Evolutionary conservation across 306 rosid genomes (phyloP).

Genomic region (Prunus kanzakura): DNA sequence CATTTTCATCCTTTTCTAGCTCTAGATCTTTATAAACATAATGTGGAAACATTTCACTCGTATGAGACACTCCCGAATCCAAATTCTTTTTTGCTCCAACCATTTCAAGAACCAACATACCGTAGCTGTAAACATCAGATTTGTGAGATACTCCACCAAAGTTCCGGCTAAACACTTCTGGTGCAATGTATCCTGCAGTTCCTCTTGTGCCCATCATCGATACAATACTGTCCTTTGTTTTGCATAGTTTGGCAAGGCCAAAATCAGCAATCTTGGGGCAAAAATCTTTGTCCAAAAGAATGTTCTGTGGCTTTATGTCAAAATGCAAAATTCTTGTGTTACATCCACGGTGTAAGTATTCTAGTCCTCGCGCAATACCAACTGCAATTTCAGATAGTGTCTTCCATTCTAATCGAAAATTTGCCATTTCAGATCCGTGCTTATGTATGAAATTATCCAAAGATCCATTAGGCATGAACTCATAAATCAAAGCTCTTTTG

Average conservation of each 20-base stretch:
- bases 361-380: not conserved
- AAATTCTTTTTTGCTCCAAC: slow-evolving; percentile 3
- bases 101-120: slow-evolving; percentile 20
- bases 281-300: slow-evolving; percentile 6
- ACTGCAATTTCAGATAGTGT: too few species aligned
- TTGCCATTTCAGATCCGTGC: too few species aligned
- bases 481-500: too few species aligned
- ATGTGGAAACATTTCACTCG: not conserved
- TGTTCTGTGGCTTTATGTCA: slow-evolving; percentile 23
- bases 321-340: slow-evolving; percentile 37
- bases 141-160: slow-evolving; percentile 17
- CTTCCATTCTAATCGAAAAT: too few species aligned
- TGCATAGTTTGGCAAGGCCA: not conserved
- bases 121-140: slow-evolving; percentile 21
- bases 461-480: not conserved
- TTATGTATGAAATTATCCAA: too few species aligned
- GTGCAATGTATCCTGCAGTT: slow-evolving; percentile 17
- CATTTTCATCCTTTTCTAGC: not conserved
- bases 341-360: slow-evolving; percentile 42
- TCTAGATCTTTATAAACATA: not conserved
- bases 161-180: slow-evolving; percentile 9
- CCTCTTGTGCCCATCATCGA: slow-evolving; percentile 3
- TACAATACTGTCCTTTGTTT: not conserved
- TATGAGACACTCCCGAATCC: not conserved
- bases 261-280: slow-evolving; percentile 4